Evolutionary conservation across 83 land plant genomes (phyloP).

Genomic region (Diphasiastrum complanatum): DNA sequence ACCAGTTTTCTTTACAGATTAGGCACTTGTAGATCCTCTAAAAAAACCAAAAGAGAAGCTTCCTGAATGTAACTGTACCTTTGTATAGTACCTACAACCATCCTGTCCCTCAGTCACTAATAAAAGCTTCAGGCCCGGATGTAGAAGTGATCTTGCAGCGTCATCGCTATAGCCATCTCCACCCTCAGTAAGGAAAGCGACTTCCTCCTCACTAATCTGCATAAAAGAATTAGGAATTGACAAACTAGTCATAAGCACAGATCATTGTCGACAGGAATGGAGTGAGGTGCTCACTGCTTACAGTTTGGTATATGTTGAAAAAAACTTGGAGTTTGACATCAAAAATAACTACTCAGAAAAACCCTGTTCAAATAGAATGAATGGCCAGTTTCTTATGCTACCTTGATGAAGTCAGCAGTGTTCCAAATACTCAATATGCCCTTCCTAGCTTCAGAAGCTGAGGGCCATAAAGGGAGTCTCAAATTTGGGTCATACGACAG

Average conservation of each 20-base stretch:
- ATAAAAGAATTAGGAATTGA: background rate
- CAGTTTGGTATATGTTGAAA: too few relatives aligned
- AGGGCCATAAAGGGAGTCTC: constrained; percentile 72
- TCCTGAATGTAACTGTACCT: too few relatives aligned
- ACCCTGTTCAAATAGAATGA: too few relatives aligned
- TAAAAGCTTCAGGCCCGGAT: constrained; percentile 59
- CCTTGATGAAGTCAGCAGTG: constrained; percentile 56
- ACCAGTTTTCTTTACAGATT: too few relatives aligned
- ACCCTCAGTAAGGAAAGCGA: constrained; percentile 57
- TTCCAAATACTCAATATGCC: constrained; percentile 63
- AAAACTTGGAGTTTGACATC: too few relatives aligned
- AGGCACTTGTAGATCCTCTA: too few relatives aligned
- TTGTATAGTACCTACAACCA: constrained; percentile 71
- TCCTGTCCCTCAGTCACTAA: constrained; percentile 70
- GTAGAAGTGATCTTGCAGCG: constrained; percentile 54
- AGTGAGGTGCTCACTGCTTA: too few relatives aligned
- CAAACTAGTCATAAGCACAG: background rate
- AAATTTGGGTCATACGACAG: constrained; percentile 76
- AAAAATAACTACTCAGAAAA: too few relatives aligned
- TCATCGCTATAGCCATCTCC: constrained; percentile 67
- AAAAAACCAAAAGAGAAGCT: too few relatives aligned
- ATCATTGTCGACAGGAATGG: background rate
- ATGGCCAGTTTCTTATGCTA: too few relatives aligned
- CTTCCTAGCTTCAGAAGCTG: constrained; percentile 40
- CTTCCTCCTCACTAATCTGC: constrained; percentile 65